These are phyloP conservation scores for Ganoderma leucocontextum DNA, from an alignment of 1,284 basidiomycete species.

Conservation along the genomic window DNA sequence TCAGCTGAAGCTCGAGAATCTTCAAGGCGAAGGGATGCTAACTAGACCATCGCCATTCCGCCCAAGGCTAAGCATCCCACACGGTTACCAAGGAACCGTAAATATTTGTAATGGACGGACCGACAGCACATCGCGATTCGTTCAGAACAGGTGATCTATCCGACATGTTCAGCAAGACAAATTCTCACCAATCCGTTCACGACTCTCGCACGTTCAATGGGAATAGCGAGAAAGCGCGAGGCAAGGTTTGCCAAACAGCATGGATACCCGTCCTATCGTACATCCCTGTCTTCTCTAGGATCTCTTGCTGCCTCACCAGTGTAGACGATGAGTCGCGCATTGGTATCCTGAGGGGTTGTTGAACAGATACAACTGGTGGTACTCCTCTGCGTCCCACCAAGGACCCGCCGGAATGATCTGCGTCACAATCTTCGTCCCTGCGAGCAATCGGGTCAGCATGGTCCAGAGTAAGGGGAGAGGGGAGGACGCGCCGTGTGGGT, in stretches of 20 bases:
- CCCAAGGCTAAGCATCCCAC: not conserved
- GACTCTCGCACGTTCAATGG: not conserved
- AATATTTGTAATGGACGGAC: not conserved
- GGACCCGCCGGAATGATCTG: slow-evolving; percentile 68
- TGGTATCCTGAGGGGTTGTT: slow-evolving; percentile 65
- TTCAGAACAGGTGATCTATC: not conserved
- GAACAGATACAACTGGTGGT: slow-evolving; percentile 88
- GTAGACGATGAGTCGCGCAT: slow-evolving; percentile 56
- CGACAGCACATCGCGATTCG: not conserved
- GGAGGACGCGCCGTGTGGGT: slow-evolving; percentile 59
- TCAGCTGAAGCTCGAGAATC: not conserved
- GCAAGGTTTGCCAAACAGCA: not conserved
- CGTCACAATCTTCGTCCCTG: slow-evolving; percentile 78
- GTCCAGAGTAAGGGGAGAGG: not conserved
- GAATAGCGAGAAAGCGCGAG: not conserved
- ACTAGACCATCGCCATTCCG: not conserved
- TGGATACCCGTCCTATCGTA: slow-evolving; percentile 1
- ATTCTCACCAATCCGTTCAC: not conserved
- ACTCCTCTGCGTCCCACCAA: slow-evolving; percentile 88
- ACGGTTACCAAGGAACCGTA: not conserved
- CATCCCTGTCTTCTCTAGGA: not conserved
- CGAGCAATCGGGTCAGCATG: not conserved
- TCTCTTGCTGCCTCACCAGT: slow-evolving; percentile 49
- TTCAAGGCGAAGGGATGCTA: not conserved
- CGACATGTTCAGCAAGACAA: not conserved